phyloP scores from a whole-genome alignment of 1,139 yeast species.

The Candida dubliniensis region DNA sequence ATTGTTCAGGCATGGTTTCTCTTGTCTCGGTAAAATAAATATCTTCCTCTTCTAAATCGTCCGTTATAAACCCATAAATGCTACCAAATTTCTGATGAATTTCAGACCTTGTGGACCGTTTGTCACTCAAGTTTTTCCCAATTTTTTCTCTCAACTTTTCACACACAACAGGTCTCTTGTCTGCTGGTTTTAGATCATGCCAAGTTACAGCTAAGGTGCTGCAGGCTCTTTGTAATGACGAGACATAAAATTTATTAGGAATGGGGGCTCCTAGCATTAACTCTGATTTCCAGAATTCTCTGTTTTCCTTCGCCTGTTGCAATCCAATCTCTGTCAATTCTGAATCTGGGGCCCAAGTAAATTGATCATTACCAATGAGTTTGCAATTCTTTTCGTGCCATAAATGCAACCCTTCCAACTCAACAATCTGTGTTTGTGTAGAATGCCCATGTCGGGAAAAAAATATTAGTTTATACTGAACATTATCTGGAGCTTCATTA shows the following conservation, averaged over 20 bases:
- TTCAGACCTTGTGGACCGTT: slow-evolving; percentile 14
- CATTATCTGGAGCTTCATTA: slow-evolving; percentile 31
- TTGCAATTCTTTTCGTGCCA: slow-evolving; percentile 66
- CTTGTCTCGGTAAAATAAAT: slow-evolving; percentile 58
- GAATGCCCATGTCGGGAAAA: slow-evolving; percentile 83
- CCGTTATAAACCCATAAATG: slow-evolving; percentile 37
- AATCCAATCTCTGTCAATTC: slow-evolving; percentile 59
- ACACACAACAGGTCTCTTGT: slow-evolving; percentile 34
- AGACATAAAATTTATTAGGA: slow-evolving; percentile 56
- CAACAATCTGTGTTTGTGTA: slow-evolving; percentile 61
- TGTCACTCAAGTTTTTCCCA: slow-evolving; percentile 67
- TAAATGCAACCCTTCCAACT: slow-evolving; percentile 44
- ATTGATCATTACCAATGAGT: slow-evolving; percentile 52
- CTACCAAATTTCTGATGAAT: slow-evolving; percentile 16
- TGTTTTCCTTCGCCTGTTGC: slow-evolving; percentile 46
- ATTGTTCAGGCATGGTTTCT: slow-evolving; percentile 43
- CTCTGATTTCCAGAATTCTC: slow-evolving; percentile 47
- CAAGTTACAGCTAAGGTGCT: slow-evolving; percentile 62
- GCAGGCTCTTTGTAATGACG: slow-evolving; percentile 71
- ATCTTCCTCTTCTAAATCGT: slow-evolving; percentile 47
- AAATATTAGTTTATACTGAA: slow-evolving; percentile 55
- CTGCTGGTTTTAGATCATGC: slow-evolving; percentile 25
- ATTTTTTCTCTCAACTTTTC: slow-evolving; percentile 61
- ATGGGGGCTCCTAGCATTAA: slow-evolving; percentile 52
- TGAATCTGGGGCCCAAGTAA: slow-evolving; percentile 69